These are phyloP conservation scores for Annulohypoxylon moriforme DNA, from an alignment of 495 filamentous ascomycete species.

Conservation along the genomic window DNA sequence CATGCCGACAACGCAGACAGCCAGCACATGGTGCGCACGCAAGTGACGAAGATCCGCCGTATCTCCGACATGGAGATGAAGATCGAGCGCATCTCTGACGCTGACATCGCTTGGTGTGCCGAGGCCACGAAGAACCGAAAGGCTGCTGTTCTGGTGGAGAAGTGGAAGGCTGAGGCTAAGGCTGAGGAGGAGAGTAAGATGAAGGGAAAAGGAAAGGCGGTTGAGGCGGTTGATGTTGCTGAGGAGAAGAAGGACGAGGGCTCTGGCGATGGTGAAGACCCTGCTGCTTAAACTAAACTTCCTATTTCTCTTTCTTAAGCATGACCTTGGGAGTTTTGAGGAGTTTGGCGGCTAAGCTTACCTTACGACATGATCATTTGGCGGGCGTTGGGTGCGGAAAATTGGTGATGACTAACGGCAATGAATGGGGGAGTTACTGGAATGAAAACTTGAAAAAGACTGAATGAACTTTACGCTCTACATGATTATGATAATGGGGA, in stretches of 20 bases:
- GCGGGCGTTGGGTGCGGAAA: no score
- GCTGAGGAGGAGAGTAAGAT: not conserved
- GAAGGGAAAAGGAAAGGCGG: constrained; percentile 4
- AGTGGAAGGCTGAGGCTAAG: constrained; percentile 16
- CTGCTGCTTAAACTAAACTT: not conserved
- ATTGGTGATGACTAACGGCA: no score
- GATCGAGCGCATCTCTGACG: not conserved
- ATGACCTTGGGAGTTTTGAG: not conserved
- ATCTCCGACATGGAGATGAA: not conserved
- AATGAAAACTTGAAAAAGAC: not conserved
- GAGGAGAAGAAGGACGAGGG: not conserved
- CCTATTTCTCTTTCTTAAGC: not conserved
- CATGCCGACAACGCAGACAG: constrained; percentile 47
- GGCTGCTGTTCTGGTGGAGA: constrained; percentile 1
- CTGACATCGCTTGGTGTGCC: not conserved
- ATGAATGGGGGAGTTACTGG: not conserved
- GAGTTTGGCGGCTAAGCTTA: not conserved
- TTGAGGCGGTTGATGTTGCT: not conserved
- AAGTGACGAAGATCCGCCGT: constrained; percentile 63
- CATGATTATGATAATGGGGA: not conserved
- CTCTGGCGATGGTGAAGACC: not conserved
- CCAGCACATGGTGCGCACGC: constrained; percentile 59
- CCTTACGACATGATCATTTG: not conserved
- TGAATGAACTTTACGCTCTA: not conserved
- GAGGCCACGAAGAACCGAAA: not conserved